These are phyloP conservation scores for Olyra latifolia DNA, from an alignment of 176 grass and related monocot species.

Conservation along the genomic window DNA sequence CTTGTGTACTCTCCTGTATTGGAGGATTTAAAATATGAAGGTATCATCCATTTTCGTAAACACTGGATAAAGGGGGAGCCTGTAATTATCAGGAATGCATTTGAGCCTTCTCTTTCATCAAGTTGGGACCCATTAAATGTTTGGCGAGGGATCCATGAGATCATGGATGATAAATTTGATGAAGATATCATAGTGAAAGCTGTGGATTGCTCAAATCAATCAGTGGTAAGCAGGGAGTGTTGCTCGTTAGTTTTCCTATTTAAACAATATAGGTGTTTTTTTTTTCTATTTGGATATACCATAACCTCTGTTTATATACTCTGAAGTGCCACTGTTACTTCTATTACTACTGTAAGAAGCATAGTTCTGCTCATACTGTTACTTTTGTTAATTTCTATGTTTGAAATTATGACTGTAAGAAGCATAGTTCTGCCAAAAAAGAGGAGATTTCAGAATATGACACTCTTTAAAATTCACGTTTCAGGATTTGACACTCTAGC, in stretches of 20 bases:
- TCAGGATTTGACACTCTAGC: too few species aligned
- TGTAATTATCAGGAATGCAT: constrained; percentile 69
- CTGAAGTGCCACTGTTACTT: constrained; percentile 7
- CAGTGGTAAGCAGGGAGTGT: constrained; percentile 55
- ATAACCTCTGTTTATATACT: neutral
- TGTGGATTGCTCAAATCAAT: constrained; percentile 67
- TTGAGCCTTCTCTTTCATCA: constrained; percentile 74
- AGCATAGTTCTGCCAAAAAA: neutral
- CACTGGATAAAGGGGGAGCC: constrained; percentile 87
- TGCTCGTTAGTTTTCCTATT: constrained; percentile 25
- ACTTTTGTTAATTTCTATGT: too few species aligned
- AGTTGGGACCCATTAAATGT: constrained; percentile 89
- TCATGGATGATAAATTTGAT: constrained; percentile 68
- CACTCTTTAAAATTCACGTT: too few species aligned
- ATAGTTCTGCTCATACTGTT: neutral
- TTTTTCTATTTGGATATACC: constrained; percentile 16
- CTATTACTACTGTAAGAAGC: constrained; percentile 19
- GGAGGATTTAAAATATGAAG: constrained; percentile 66
- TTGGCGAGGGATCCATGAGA: constrained; percentile 84
- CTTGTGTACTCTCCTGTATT: constrained; percentile 55
- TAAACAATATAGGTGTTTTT: neutral
- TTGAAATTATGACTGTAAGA: too few species aligned
- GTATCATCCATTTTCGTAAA: constrained; percentile 74
- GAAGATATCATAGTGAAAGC: constrained; percentile 73
- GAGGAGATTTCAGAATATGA: too few species aligned